Percentiles rank a stretch among this genome's conserved stretches.
These are phyloP conservation scores for Butyriboletus loyo DNA, from an alignment of 768 basidiomycete species.

Conservation along the genomic window DNA sequence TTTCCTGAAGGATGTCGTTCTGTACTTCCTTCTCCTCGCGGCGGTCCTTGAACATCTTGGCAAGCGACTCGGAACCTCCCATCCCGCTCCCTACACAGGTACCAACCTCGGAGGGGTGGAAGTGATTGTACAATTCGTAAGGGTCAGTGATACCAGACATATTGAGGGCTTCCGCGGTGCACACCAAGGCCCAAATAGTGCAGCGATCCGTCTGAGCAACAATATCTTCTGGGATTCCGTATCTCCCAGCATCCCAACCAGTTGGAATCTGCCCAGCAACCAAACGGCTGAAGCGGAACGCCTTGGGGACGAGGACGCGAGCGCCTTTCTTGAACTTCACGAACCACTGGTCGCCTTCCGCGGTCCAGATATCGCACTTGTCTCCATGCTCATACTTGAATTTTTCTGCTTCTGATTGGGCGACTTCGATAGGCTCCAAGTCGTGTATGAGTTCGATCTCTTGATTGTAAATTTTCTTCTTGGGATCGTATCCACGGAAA, in stretches of 20 bases:
- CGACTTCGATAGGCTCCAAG: constrained; percentile 92
- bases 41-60: constrained; percentile 98
- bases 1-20: constrained; percentile 97
- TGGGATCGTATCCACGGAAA: constrained; percentile 97
- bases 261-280: constrained; percentile 97
- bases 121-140: constrained; percentile 94
- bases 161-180: constrained; percentile 92
- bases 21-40: constrained; percentile 98
- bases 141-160: constrained; percentile 97
- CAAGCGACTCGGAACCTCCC: constrained; percentile 90
- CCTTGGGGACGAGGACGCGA: constrained; percentile 88
- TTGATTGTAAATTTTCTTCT: constrained; percentile 96
- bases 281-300: constrained; percentile 89
- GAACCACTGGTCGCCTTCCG: constrained; percentile 91
- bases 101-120: constrained; percentile 96
- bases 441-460: constrained; percentile 96
- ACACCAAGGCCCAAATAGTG: constrained; percentile 92
- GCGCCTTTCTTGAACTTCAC: constrained; percentile 99
- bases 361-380: constrained; percentile 93
- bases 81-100: constrained; percentile 94
- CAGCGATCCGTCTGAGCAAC: constrained; percentile 90
- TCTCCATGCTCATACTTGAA: constrained; percentile 97
- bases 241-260: constrained; percentile 95
- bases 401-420: constrained; percentile 85
- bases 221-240: constrained; percentile 96